These are phyloP conservation scores for Hericium alpestre DNA, from an alignment of 768 basidiomycete species.

Conservation along the genomic window DNA sequence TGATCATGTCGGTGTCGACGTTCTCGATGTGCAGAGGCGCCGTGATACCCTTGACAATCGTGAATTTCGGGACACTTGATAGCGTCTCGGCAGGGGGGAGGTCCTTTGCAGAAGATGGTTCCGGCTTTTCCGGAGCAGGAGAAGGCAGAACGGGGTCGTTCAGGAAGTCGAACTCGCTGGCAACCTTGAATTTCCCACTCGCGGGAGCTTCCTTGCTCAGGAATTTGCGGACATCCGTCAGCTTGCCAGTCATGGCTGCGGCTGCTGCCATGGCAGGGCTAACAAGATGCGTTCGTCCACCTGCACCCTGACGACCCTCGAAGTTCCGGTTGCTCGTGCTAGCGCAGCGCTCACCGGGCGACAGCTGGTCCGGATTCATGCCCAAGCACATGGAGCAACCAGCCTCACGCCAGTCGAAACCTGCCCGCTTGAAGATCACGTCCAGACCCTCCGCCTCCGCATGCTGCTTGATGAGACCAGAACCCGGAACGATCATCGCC, in stretches of 20 bases:
- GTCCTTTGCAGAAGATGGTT: conserved; percentile 11
- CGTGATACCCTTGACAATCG: conserved; percentile 38
- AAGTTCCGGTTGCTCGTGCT: conserved; percentile 60
- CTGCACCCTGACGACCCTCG: conserved; percentile 51
- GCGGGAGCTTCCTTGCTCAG: conserved; percentile 23
- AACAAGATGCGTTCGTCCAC: conserved; percentile 54
- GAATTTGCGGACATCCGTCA: conserved; percentile 49
- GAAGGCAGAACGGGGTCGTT: conserved; percentile 43
- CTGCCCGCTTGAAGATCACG: conserved; percentile 51
- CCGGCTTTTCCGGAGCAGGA: conserved; percentile 22
- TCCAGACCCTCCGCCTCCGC: conserved; percentile 58
- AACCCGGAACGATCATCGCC: conserved; percentile 62
- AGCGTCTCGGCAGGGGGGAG: conserved; percentile 20
- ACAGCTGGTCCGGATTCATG: conserved; percentile 61
- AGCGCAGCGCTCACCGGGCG: conserved; percentile 47
- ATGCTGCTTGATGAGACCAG: conserved; percentile 54
- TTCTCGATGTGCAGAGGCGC: conserved; percentile 45
- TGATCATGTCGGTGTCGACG: conserved; percentile 59
- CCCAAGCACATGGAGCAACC: conserved; percentile 66
- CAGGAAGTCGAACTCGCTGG: conserved; percentile 67
- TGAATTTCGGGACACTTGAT: conserved; percentile 32
- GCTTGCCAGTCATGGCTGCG: conserved; percentile 46
- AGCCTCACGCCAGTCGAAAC: conserved; percentile 62
- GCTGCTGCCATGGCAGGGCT: conserved; percentile 63
- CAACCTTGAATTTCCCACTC: conserved; percentile 50